Evolutionary conservation across 495 filamentous ascomycete genomes (phyloP).

Genomic region (Aspergillus steynii): DNA sequence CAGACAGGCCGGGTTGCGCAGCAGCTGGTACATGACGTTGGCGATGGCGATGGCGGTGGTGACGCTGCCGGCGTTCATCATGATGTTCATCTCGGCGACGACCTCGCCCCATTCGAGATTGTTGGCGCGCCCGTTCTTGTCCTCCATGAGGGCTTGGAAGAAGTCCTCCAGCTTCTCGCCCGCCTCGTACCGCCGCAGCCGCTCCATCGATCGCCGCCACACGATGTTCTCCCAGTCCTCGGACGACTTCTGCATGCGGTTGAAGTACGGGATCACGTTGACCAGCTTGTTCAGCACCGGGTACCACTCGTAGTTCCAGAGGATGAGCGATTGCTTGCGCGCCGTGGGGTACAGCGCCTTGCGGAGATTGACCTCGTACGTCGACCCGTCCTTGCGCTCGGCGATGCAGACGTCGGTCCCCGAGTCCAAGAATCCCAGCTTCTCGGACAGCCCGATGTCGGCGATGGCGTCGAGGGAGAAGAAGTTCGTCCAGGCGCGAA

Average conservation of each 20-base stretch:
- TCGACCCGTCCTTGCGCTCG: constrained; percentile 42
- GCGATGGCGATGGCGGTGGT: constrained; percentile 55
- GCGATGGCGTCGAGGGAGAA: constrained; percentile 54
- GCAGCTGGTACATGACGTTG: constrained; percentile 55
- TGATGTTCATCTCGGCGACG: constrained; percentile 35
- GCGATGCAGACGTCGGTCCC: constrained; percentile 44
- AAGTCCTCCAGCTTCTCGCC: constrained; percentile 59
- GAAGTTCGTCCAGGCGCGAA: constrained; percentile 46
- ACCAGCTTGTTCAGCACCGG: constrained; percentile 28
- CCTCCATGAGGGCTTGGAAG: constrained; percentile 56
- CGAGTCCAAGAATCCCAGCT: constrained; percentile 51
- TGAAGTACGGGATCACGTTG: constrained; percentile 36
- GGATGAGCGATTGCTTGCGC: constrained; percentile 38
- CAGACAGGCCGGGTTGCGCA: constrained; percentile 52
- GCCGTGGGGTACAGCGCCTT: constrained; percentile 49
- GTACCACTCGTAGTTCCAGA: constrained; percentile 54
- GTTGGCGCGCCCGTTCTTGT: constrained; percentile 46
- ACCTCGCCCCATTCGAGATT: constrained; percentile 38
- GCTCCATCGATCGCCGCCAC: constrained; percentile 34
- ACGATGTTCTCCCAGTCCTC: constrained; percentile 44
- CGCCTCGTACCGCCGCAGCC: constrained; percentile 43
- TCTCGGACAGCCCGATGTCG: constrained; percentile 52
- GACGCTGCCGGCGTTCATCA: constrained; percentile 56
- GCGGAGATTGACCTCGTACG: constrained; percentile 40
- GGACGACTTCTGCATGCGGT: constrained; percentile 24